Evolutionary conservation across 2,329 filamentous ascomycete species (phyloP).

Genomic region (Cryphonectria naterciae): DNA sequence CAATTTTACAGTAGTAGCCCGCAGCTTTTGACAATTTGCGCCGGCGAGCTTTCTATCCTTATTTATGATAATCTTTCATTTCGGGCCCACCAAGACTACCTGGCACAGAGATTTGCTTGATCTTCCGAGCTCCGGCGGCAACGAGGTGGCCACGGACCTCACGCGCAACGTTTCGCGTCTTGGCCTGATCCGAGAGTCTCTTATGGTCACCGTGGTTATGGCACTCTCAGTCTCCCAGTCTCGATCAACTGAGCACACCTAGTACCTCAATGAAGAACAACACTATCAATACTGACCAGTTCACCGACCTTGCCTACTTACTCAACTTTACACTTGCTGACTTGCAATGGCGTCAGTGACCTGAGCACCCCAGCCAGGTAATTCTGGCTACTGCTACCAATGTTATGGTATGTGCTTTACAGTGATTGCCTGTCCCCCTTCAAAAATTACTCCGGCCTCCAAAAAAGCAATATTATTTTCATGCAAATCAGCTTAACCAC

Average conservation of each 20-base stretch:
- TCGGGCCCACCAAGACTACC: too few species aligned
- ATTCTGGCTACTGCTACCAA: neutral
- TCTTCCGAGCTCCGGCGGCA: too few species aligned
- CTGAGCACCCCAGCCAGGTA: neutral
- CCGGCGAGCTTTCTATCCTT: too few species aligned
- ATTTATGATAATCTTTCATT: too few species aligned
- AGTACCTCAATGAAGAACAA: neutral
- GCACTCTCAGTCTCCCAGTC: neutral
- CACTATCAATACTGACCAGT: neutral
- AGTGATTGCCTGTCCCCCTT: too few species aligned
- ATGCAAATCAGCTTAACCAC: neutral
- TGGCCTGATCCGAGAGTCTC: too few species aligned
- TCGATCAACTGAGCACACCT: neutral
- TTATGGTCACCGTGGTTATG: neutral
- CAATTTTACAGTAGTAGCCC: too few species aligned
- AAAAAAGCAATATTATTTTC: neutral
- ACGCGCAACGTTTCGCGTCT: too few species aligned
- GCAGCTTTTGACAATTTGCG: too few species aligned
- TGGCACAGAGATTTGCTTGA: too few species aligned
- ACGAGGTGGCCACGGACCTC: too few species aligned
- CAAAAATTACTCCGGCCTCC: neutral
- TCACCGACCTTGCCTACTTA: neutral
- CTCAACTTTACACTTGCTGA: neutral
- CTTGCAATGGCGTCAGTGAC: neutral
- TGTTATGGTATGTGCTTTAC: neutral